Percentiles rank a stretch among this genome's conserved stretches.
phyloP scores from a whole-genome alignment of 2,329 filamentous ascomycete species.

The Talaromyces sp. region DNA sequence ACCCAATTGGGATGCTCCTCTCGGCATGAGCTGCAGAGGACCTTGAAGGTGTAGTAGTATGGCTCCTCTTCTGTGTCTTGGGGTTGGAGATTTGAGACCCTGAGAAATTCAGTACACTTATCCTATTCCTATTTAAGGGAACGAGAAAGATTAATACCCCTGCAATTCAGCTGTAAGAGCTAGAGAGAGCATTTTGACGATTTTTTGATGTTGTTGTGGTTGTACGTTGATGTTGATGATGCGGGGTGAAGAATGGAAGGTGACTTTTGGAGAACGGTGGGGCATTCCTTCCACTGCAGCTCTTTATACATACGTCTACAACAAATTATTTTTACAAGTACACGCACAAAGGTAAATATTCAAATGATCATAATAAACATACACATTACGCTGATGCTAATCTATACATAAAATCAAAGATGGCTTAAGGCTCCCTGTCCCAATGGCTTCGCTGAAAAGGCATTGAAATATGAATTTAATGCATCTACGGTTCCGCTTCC shows the following conservation, averaged over 20 bases:
- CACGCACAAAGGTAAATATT: neutral
- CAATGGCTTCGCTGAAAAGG: conserved; percentile 62
- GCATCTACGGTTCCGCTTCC: conserved; percentile 76
- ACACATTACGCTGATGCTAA: neutral
- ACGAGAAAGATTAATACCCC: conserved; percentile 28
- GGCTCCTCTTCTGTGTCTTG: conserved; percentile 75
- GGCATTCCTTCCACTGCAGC: neutral
- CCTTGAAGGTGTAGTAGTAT: conserved; percentile 97
- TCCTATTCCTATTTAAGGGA: neutral
- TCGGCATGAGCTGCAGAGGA: conserved; percentile 96
- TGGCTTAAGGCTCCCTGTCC: conserved; percentile 36
- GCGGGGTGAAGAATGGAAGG: conserved; percentile 5
- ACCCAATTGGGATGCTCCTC: conserved; percentile 86
- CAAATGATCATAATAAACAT: neutral
- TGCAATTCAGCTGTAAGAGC: conserved; percentile 37
- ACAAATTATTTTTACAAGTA: neutral
- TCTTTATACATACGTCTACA: neutral
- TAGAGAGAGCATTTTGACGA: conserved; percentile 36
- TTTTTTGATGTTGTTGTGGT: neutral
- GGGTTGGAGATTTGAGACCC: conserved; percentile 85
- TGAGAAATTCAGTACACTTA: conserved; percentile 37
- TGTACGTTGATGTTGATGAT: neutral
- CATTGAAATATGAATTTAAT: conserved; percentile 75
- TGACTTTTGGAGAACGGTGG: conserved; percentile 10
- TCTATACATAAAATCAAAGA: conserved; percentile 24